These are phyloP conservation scores for Teratosphaeria pseudoeucalypti DNA, from an alignment of 2,329 filamentous ascomycete species.

Conservation along the genomic window DNA sequence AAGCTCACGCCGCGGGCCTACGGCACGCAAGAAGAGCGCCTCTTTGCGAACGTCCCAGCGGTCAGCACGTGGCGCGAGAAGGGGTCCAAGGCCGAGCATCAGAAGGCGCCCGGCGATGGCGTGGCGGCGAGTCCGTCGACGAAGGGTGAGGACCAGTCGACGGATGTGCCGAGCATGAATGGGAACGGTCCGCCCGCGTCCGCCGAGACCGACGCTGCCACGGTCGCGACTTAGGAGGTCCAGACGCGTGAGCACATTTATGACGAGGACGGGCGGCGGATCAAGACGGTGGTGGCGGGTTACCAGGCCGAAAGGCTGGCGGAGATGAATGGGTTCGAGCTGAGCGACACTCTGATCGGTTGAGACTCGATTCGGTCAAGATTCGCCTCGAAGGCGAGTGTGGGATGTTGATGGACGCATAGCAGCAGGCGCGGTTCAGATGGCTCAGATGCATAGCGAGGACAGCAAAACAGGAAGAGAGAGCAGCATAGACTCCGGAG, in stretches of 20 bases:
- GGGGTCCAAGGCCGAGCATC: slow-evolving; percentile 78
- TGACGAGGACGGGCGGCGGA: background rate
- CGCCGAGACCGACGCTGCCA: background rate
- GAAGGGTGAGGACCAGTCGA: background rate
- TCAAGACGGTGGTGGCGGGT: background rate
- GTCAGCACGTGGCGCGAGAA: slow-evolving; percentile 95
- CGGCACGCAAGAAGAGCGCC: slow-evolving; percentile 78
- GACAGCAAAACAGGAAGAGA: background rate
- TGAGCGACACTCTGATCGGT: background rate
- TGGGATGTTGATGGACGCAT: background rate
- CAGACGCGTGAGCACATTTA: background rate
- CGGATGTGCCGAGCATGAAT: background rate
- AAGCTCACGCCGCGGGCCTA: slow-evolving; percentile 93
- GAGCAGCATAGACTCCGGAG: background rate
- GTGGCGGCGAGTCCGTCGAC: background rate
- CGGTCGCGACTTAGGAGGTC: background rate
- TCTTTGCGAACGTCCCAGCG: slow-evolving; percentile 84
- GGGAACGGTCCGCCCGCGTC: background rate
- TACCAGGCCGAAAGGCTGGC: background rate
- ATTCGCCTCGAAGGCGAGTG: background rate
- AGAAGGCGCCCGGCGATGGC: background rate
- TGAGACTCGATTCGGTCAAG: background rate
- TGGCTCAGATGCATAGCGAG: background rate
- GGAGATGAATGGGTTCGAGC: background rate
- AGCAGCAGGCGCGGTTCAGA: background rate